Percentiles rank a stretch among this genome's conserved stretches.
Conservation (phyloP, 2,329 filamentous ascomycete genomes). For the Venturia oleaginea region DNA sequence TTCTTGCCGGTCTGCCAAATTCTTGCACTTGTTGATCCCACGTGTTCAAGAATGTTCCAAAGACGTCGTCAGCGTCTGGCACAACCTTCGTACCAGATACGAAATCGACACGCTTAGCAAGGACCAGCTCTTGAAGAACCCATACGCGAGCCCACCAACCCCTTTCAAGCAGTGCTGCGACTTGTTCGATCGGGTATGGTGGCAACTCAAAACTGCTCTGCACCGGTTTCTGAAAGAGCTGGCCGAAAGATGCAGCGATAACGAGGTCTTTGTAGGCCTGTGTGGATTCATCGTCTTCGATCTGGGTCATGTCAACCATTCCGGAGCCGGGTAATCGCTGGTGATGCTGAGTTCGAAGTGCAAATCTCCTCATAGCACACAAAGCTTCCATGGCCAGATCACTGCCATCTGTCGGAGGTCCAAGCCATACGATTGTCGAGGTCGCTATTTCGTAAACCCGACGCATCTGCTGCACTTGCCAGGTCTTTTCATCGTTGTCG, state of each 20-base stretch:
- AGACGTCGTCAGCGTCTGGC: not conserved
- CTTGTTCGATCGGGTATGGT: not conserved
- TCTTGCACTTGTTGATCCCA: not conserved
- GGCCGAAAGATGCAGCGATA: not conserved
- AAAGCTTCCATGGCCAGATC: not conserved
- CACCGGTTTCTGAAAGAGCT: not conserved
- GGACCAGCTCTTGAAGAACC: constrained; percentile 8
- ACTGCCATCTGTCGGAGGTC: not conserved
- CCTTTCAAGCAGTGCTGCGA: not conserved
- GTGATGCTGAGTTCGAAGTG: not conserved
- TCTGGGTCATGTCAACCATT: not conserved
- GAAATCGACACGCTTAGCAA: constrained; percentile 6
- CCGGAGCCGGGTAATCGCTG: not conserved
- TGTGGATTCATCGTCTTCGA: not conserved
- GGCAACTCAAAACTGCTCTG: not conserved
- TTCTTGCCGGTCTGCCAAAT: not conserved
- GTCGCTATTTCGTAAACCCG: not conserved
- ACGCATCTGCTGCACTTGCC: constrained; percentile 10
- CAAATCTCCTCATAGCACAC: constrained; percentile 1
- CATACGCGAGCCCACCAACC: constrained; percentile 5
- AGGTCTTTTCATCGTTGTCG: constrained; percentile 7
- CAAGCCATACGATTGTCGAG: constrained; percentile 1
- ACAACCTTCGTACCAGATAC: not conserved
- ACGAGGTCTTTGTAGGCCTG: not conserved
- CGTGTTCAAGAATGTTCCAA: not conserved